Conservation (phyloP, 768 basidiomycete species). For the Phaeolepiota aurea region DNA sequence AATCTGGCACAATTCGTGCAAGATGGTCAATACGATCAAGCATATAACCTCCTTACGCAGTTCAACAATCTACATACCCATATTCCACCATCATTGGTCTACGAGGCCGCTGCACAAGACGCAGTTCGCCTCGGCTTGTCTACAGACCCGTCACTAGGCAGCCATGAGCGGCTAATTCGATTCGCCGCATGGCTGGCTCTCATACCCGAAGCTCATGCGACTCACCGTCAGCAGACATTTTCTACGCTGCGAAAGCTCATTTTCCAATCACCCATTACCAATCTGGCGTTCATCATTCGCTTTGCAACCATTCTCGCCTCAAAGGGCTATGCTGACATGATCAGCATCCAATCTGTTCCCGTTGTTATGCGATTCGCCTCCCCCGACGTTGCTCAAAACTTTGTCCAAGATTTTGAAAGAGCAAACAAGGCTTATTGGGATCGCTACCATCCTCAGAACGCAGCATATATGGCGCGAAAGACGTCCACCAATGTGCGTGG, state of each 20-base stretch:
- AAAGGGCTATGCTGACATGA: slow-evolving; percentile 25
- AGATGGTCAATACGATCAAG: slow-evolving; percentile 16
- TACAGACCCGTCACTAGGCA: not conserved
- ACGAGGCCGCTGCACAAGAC: slow-evolving; percentile 17
- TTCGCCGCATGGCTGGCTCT: slow-evolving; percentile 25
- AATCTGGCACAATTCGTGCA: slow-evolving; percentile 15
- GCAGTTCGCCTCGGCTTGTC: slow-evolving; percentile 9
- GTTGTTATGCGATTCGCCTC: slow-evolving; percentile 35
- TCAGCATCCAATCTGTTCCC: slow-evolving; percentile 19
- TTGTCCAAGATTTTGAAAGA: slow-evolving; percentile 28
- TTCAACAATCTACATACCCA: slow-evolving; percentile 17
- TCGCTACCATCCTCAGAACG: slow-evolving; percentile 4
- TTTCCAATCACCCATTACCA: slow-evolving; percentile 13
- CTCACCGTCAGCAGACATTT: slow-evolving; percentile 8
- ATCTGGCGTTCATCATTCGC: slow-evolving; percentile 17
- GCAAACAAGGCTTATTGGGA: slow-evolving; percentile 13
- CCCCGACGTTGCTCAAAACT: slow-evolving; percentile 21
- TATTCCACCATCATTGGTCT: slow-evolving; percentile 21
- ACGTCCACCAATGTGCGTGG: slow-evolving; percentile 19
- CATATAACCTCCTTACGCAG: slow-evolving; percentile 21
- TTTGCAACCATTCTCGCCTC: slow-evolving; percentile 24
- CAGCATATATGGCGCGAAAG: slow-evolving; percentile 2
- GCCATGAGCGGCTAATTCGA: slow-evolving; percentile 8
- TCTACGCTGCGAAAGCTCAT: slow-evolving; percentile 14
- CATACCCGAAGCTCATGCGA: slow-evolving; percentile 14